Evolutionary conservation across 2,329 filamentous ascomycete genomes (phyloP).

Genomic region (Helicocarpus griseus): DNA sequence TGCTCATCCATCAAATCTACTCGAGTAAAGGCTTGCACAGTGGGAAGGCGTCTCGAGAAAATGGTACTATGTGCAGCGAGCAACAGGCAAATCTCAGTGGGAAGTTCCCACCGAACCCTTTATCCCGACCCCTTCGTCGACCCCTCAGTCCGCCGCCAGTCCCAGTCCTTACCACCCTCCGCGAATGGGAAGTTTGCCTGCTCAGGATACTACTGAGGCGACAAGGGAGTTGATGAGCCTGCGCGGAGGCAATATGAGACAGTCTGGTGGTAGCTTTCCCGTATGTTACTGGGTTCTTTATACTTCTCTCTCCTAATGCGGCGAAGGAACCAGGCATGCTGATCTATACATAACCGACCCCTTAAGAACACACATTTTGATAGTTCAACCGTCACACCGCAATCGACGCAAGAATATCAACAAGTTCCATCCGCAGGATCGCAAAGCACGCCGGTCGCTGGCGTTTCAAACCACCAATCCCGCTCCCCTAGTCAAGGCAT

Average conservation of each 20-base stretch:
- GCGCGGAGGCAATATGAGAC: constrained; percentile 9
- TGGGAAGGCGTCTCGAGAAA: constrained; percentile 29
- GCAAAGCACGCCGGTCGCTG: constrained; percentile 6
- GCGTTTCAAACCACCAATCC: not conserved
- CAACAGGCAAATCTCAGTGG: constrained; percentile 32
- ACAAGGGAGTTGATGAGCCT: constrained; percentile 12
- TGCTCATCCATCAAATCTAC: not conserved
- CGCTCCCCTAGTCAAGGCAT: constrained; percentile 11
- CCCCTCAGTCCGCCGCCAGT: constrained; percentile 16
- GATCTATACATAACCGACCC: not conserved
- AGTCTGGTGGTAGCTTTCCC: constrained; percentile 7
- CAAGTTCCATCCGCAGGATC: constrained; percentile 1
- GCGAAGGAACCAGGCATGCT: not conserved
- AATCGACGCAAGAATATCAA: not conserved
- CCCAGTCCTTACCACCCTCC: constrained; percentile 12
- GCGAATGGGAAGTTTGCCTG: constrained; percentile 6
- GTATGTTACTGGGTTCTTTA: constrained; percentile 6
- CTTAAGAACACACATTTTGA: constrained; percentile 7
- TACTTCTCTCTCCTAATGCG: not conserved
- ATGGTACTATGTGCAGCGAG: constrained; percentile 32
- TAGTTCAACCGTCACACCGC: constrained; percentile 4
- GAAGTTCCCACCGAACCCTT: constrained; percentile 32
- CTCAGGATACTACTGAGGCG: constrained; percentile 11
- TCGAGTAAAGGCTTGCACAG: constrained; percentile 26
- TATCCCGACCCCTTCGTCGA: constrained; percentile 24